Evolutionary conservation across 192 early-diverging fungal species (phyloP), one percentile per base, ranked within the genome.

Genomic region (Pilobolus umbonatus): DNA sequence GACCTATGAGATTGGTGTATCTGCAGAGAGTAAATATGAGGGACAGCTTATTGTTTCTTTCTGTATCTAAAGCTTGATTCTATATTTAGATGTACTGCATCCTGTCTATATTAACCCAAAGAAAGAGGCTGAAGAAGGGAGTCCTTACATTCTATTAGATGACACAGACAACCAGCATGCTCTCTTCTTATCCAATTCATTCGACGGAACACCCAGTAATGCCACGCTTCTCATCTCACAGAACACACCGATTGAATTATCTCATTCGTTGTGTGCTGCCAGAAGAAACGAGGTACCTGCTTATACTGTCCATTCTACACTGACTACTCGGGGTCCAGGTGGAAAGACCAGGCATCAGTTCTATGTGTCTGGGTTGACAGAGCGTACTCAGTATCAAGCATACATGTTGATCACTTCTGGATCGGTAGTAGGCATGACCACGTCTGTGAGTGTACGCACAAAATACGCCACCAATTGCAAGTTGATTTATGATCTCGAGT

Each of bases 231-330:
- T 73, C 21, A 50, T 73, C 14, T 45, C 71, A 12, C 5, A 40
- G 12, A 12, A 43, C 36, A 25, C 75, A 5, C 71, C 78, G 0
- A 21, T 26, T 4, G 67, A 65, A 44, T 52, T 83, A 14, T 64
- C 65, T 1, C 55, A 54, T 14, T 83, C 81, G 9, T 52, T 68
- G 19, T 83, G 81, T 44, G 81, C 81, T 12, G 68, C 67, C 24
- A 60, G 69, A 39, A 26, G 28, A 7, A 45, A 64, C 47, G 14
- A 51, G 5, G 22, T 64, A 4, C 45, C 59, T 29, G 22, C 15
- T 12, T 47, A 58, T 46, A 54, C 30, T 31, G 29, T 62, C n/a
- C 70, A 78, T 47, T 58, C 61, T 11, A 72, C 67, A 7, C 40
- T 45, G 24, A 71, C 75, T 29, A 30, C 61, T 24, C 60, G 75